Evolutionary conservation across 116 monocot species (phyloP).

Genomic region (Posidonia oceanica): DNA sequence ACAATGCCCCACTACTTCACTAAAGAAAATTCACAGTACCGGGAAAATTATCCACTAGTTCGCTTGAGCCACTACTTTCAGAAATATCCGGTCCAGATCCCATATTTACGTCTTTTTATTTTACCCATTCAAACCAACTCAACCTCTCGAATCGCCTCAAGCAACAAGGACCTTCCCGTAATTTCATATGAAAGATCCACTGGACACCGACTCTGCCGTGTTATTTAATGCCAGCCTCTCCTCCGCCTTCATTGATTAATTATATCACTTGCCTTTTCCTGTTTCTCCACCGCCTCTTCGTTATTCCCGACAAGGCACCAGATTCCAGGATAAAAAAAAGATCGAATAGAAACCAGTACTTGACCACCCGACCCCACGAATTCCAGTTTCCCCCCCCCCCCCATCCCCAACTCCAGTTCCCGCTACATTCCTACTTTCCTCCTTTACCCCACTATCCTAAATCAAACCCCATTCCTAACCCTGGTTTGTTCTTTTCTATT

Average conservation of each 20-base stretch:
- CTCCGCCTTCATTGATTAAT: too few relatives aligned
- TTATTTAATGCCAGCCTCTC: too few relatives aligned
- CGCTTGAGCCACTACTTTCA: not conserved
- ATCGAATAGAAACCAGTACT: not conserved
- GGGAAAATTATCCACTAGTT: too few relatives aligned
- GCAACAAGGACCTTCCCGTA: not conserved
- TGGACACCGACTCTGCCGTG: not conserved
- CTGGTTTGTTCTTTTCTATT: not conserved
- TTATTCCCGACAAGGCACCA: too few relatives aligned
- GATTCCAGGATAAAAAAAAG: too few relatives aligned
- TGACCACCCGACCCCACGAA: not conserved
- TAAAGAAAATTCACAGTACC: too few relatives aligned
- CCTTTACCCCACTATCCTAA: not conserved
- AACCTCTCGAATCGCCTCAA: not conserved
- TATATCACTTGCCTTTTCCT: too few relatives aligned
- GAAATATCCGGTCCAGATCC: not conserved
- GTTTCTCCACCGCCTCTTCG: too few relatives aligned
- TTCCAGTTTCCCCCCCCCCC: too few relatives aligned
- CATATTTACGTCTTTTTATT: not conserved
- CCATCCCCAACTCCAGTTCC: conserved; percentile 2
- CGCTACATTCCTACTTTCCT: not conserved
- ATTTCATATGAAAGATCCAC: not conserved
- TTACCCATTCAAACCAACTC: not conserved
- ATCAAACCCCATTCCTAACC: not conserved
- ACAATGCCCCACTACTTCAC: too few relatives aligned